Evolutionary conservation across 345 rosid genomes (phyloP).

Genomic region (Angophora floribunda): DNA sequence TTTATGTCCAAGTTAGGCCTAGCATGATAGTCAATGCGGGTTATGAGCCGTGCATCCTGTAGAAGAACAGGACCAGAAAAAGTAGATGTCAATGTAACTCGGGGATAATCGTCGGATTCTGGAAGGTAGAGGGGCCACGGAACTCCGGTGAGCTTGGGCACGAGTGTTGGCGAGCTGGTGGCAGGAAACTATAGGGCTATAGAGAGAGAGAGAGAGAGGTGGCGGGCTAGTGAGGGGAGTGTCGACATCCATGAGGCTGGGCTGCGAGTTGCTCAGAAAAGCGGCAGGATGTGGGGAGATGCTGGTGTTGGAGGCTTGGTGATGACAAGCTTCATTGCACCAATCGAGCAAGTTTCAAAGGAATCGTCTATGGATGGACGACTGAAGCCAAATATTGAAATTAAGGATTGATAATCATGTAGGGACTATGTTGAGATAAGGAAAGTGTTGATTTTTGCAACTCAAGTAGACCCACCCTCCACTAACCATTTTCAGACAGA

Average conservation of each 20-base stretch:
- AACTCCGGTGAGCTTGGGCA: background rate
- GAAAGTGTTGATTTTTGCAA: background rate
- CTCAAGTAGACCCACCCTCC: background rate
- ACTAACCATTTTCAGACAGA: background rate
- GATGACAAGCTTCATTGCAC: background rate
- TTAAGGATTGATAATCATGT: background rate
- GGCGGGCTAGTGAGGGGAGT: background rate
- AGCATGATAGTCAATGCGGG: background rate
- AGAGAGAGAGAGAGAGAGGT: background rate
- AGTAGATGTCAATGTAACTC: background rate
- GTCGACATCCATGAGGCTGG: background rate
- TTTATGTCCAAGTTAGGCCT: background rate
- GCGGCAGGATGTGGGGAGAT: background rate
- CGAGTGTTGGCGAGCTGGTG: too few species aligned
- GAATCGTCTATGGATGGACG: background rate
- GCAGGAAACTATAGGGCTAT: too few species aligned
- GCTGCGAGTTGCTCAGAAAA: background rate
- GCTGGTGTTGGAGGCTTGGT: background rate
- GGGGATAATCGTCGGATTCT: background rate
- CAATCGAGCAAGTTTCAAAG: background rate
- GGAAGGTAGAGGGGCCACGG: background rate
- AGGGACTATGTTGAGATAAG: background rate
- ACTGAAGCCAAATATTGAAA: background rate
- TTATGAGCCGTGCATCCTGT: background rate
- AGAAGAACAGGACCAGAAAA: background rate